Base-by-base conservation (phyloP, 2,329 filamentous ascomycete genomes). In the Sordariomycetes sp. region DNA sequence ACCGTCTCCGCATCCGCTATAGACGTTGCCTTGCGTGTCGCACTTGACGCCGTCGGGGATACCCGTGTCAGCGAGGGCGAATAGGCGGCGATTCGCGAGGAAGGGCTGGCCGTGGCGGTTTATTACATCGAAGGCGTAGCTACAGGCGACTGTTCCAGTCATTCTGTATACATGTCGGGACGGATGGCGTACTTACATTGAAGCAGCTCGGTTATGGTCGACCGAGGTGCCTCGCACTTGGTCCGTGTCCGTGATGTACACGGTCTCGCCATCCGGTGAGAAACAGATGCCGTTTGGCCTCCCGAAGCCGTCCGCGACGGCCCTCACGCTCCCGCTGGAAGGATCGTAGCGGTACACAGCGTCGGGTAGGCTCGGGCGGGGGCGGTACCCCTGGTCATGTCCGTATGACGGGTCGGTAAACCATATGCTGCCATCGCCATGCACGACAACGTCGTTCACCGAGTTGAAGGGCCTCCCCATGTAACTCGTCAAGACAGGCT, bases 341-440 rank as follows among this genome's bases (percentile, higher is more conserved):
- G 75, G 73, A 52, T 79, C 74, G 53, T 77, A 76, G 2, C 79
- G 74, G 64, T 85, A 85, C 0, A 84, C 78, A 62, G 85, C 81
- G 58, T 76, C 77, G 5, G 72, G 77, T 12, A 84, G 64, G 0
- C 74, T 74, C 0, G 80, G 80, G 6, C 65, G 61, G 0, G 76
- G 76, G 0, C 81, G 73, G 62, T 84, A 84, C 22, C 78, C 72
- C 62, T 85, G 81, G 52, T 78, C 70, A 59, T 73, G 78, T 2
- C 80, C 82, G 61, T 85, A 85, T 10, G 76, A 72, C 0, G 79
- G 76, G 58, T 86, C 82, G 1, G 81, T 85, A 62, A 86, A 85
- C 70, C 82, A 85, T n/a, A 85, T 68, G 28, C 80, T 75, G n/a
- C 74, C 73, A 58, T 76, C 82, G 34, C 79, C 72, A 61, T 83